Evolutionary conservation across 1,284 basidiomycete species (phyloP).

Genomic region (Leccinum fallax): DNA sequence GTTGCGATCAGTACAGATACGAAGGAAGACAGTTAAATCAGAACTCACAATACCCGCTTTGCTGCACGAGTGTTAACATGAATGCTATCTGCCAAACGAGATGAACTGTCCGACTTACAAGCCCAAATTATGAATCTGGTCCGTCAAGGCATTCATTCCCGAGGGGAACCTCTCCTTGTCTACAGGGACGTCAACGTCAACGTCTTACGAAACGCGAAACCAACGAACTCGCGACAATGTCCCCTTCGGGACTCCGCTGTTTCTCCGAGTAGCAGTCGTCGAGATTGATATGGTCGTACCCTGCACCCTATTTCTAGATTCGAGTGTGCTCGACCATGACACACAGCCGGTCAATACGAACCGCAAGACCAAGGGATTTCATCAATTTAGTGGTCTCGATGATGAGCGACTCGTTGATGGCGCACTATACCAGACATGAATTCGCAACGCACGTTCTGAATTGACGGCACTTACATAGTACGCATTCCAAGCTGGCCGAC

Average conservation of each 20-base stretch:
- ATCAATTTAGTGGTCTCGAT: conserved; percentile 49
- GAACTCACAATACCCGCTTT: conserved; percentile 53
- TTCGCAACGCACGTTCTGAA: background rate
- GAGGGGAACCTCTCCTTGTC: conserved; percentile 48
- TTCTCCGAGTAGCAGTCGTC: conserved; percentile 64
- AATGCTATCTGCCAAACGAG: background rate
- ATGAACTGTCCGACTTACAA: conserved; percentile 42
- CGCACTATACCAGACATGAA: conserved; percentile 42
- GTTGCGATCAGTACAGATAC: conserved; percentile 1
- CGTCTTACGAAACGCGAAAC: background rate
- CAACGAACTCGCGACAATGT: conserved; percentile 48
- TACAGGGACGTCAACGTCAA: conserved; percentile 21
- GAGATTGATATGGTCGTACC: conserved; percentile 56
- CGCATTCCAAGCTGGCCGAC: conserved; percentile 56
- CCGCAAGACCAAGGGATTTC: conserved; percentile 49
- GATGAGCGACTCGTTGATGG: conserved; percentile 54
- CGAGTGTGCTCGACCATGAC: background rate
- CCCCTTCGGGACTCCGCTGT: conserved; percentile 45
- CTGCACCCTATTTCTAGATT: conserved; percentile 43
- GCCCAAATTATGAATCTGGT: conserved; percentile 52
- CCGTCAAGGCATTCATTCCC: conserved; percentile 55
- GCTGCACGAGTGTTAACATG: conserved; percentile 29
- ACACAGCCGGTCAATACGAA: conserved; percentile 30
- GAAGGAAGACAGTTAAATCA: background rate
- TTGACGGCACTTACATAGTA: conserved; percentile 44